Evolutionary conservation across 495 filamentous ascomycete species (phyloP).

Genomic region (Aspergillus saccharolyticus): DNA sequence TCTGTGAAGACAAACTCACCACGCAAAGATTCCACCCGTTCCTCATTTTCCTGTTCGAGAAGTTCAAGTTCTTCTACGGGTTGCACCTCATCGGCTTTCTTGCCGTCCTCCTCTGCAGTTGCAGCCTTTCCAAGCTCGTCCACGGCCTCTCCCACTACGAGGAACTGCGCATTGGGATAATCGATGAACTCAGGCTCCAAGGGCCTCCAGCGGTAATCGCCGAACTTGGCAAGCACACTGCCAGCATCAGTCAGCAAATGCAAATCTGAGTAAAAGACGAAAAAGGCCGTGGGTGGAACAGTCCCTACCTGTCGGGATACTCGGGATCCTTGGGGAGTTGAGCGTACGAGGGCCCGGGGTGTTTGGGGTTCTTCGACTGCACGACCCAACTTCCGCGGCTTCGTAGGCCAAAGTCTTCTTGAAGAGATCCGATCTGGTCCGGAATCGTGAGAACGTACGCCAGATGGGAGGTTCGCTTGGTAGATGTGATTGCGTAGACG

Average conservation of each 20-base stretch:
- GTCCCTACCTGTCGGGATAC: constrained; percentile 65
- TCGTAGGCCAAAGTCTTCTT: constrained; percentile 69
- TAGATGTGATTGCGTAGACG: constrained; percentile 76
- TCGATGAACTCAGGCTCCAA: constrained; percentile 72
- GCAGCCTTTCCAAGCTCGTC: constrained; percentile 56
- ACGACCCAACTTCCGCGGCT: constrained; percentile 73
- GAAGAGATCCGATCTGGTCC: constrained; percentile 60
- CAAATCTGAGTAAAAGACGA: not conserved
- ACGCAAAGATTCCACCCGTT: constrained; percentile 50
- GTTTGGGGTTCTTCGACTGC: constrained; percentile 75
- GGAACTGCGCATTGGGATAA: constrained; percentile 72
- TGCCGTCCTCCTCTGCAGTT: constrained; percentile 52
- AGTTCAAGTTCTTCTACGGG: constrained; percentile 56
- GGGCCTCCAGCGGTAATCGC: constrained; percentile 66
- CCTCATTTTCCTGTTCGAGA: constrained; percentile 58
- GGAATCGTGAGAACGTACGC: constrained; percentile 84
- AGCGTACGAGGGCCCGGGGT: constrained; percentile 57
- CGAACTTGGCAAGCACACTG: constrained; percentile 68
- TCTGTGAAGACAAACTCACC: constrained; percentile 33
- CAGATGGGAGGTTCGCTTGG: constrained; percentile 67
- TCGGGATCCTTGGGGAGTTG: constrained; percentile 60
- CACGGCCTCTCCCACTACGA: constrained; percentile 72
- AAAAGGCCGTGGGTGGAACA: not conserved
- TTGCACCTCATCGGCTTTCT: constrained; percentile 55
- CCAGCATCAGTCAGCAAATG: not conserved